These are phyloP conservation scores for Penicillium pancosmium DNA, from an alignment of 495 filamentous ascomycete species.

Conservation along the genomic window DNA sequence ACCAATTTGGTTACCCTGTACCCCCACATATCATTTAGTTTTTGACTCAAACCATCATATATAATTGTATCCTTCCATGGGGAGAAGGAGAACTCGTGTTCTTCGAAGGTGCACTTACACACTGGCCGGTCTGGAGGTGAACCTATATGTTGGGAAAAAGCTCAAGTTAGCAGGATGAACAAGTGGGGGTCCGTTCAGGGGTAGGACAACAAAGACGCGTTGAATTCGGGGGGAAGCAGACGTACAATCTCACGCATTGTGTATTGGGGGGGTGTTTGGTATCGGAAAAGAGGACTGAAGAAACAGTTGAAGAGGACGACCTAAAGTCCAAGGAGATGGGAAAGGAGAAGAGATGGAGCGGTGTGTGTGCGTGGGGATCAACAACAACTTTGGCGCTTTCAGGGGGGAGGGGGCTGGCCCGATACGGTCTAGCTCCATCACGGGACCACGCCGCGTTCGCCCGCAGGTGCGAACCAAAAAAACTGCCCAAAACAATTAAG, in stretches of 20 bases:
- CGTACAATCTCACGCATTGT: constrained; percentile 96
- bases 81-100: not conserved
- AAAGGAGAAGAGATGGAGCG: constrained; percentile 35
- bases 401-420: constrained; percentile 27
- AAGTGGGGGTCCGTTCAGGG: constrained; percentile 50
- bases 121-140: constrained; percentile 98
- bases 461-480: constrained; percentile 37
- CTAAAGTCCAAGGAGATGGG: constrained; percentile 29
- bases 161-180: constrained; percentile 46
- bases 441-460: constrained; percentile 28
- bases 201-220: constrained; percentile 44
- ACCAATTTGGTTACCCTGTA: constrained; percentile 99
- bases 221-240: constrained; percentile 36
- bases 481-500: constrained; percentile 6
- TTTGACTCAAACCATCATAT: not conserved
- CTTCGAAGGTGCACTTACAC: constrained; percentile 61
- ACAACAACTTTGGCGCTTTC: constrained; percentile 37
- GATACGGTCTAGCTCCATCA: constrained; percentile 32
- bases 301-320: constrained; percentile 24
- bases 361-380: constrained; percentile 45
- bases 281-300: constrained; percentile 15
- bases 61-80: too few species aligned
- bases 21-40: constrained; percentile 34
- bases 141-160: constrained; percentile 64
- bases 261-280: constrained; percentile 45